Conservation (phyloP, 257 asterid genomes). For the Nyctanthes arbortristis region DNA sequence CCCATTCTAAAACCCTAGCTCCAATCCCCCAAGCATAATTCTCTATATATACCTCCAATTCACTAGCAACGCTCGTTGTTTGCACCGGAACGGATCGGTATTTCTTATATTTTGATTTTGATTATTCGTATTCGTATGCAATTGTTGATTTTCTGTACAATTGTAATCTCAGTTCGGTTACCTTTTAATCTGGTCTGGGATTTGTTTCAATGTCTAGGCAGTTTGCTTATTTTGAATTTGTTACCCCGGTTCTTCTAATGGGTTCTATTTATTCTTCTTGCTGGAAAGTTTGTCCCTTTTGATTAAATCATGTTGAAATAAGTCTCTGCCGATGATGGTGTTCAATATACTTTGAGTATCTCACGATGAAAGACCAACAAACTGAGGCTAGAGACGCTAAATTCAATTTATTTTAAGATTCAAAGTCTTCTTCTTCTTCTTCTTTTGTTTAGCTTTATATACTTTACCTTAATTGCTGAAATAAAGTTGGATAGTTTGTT, state of each 20-base stretch:
- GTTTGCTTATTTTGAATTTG: neutral
- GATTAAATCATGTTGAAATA: neutral
- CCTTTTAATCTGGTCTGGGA: neutral
- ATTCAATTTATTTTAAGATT: neutral
- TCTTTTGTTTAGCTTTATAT: neutral
- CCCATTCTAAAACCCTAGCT: too few relatives aligned
- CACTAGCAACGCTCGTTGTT: too few relatives aligned
- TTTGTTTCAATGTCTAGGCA: neutral
- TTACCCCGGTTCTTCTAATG: neutral
- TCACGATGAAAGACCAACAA: neutral
- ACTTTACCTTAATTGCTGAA: neutral
- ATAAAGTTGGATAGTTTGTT: neutral
- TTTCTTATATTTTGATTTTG: too few relatives aligned
- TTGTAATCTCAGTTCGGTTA: too few relatives aligned
- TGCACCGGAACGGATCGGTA: too few relatives aligned
- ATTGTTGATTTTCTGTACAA: too few relatives aligned
- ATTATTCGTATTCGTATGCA: too few relatives aligned
- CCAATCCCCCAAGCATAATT: too few relatives aligned
- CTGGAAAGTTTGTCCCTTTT: neutral
- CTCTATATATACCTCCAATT: too few relatives aligned
- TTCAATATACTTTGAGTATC: conserved; percentile 25
- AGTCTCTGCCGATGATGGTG: conserved; percentile 20
- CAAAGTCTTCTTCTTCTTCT: neutral
- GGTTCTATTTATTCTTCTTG: neutral
- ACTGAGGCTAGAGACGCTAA: conserved; percentile 3